phyloP scores from a whole-genome alignment of 1,284 basidiomycete species.

The Inonotus obliquus region DNA sequence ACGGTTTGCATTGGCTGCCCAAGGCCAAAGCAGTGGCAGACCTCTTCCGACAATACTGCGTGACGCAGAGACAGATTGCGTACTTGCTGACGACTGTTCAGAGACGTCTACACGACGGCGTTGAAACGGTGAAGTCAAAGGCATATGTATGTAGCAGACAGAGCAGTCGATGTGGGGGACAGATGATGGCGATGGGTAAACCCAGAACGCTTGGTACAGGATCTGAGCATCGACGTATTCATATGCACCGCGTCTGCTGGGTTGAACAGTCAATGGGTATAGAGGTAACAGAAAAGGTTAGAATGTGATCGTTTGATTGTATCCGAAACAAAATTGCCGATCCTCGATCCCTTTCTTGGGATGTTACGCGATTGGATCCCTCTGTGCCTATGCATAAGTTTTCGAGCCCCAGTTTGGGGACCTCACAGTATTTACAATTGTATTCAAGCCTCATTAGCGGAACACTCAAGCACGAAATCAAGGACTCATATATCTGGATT shows the following conservation, averaged over 20 bases:
- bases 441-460: no score
- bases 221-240: not conserved
- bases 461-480: no score
- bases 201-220: not conserved
- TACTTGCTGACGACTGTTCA: not conserved
- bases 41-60: not conserved
- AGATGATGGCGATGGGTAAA: not conserved
- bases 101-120: not conserved
- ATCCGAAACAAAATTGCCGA: not conserved
- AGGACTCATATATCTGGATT: no score
- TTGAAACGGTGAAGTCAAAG: not conserved
- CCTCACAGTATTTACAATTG: no score
- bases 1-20: slow-evolving; percentile 6
- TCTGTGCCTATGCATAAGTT: no score
- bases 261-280: not conserved
- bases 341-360: not conserved
- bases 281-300: not conserved
- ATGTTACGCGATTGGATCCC: not conserved
- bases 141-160: not conserved
- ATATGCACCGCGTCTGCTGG: not conserved
- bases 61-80: not conserved
- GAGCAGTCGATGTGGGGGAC: not conserved
- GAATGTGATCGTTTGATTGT: not conserved
- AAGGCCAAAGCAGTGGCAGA: slow-evolving; percentile 1
- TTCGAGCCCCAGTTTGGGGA: no score